These are phyloP conservation scores for Fusarium tjaetaba DNA, from an alignment of 2,329 filamentous ascomycete species.

Conservation along the genomic window DNA sequence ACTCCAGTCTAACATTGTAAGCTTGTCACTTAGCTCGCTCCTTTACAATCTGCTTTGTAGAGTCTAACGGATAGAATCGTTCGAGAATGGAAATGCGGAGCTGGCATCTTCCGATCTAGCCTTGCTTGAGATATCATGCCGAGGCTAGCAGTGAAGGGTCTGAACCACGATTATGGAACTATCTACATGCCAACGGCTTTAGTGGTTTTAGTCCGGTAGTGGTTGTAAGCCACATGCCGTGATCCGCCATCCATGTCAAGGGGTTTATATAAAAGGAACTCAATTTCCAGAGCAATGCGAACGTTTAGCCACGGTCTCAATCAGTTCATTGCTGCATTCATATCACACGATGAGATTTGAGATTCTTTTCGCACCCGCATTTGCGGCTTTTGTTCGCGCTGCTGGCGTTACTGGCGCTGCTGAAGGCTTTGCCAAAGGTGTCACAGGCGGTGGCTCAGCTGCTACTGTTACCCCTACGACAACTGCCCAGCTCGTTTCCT, in stretches of 20 bases:
- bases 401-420: slow-evolving; percentile 18
- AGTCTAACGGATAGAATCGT: not conserved
- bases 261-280: not conserved
- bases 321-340: not conserved
- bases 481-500: slow-evolving; percentile 67
- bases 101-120: not conserved
- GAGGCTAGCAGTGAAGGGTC: not conserved
- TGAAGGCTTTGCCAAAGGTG: slow-evolving; percentile 58
- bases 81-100: slow-evolving; percentile 1
- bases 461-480: slow-evolving; percentile 63
- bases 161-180: not conserved
- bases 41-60: not conserved
- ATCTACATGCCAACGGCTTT: not conserved
- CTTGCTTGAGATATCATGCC: not conserved
- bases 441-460: slow-evolving; percentile 71
- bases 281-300: not conserved
- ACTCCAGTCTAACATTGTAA: not conserved
- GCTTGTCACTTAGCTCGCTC: not conserved
- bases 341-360: not conserved
- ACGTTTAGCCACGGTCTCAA: not conserved
- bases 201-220: not conserved
- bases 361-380: not conserved
- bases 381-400: not conserved
- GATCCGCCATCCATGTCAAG: not conserved
- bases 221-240: not conserved